Evolutionary conservation across 2,329 filamentous ascomycete species (phyloP).

Genomic region (Pyricularia sp.): DNA sequence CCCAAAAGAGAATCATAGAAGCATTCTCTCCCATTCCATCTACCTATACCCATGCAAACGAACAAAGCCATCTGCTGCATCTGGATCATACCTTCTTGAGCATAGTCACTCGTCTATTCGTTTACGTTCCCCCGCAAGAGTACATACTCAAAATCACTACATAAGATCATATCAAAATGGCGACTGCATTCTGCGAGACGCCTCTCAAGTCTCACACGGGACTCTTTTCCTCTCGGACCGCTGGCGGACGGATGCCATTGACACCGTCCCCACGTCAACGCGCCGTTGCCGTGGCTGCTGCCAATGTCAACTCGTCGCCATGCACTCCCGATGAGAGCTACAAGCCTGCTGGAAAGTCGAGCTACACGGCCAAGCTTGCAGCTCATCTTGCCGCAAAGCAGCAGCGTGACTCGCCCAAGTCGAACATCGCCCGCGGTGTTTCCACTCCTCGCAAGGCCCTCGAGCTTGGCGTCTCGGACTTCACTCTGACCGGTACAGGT

Average conservation of each 20-base stretch:
- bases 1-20: not conserved
- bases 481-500: conserved; percentile 76
- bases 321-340: conserved; percentile 53
- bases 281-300: conserved; percentile 31
- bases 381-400: conserved; percentile 59
- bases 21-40: not conserved
- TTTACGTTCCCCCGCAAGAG: not conserved
- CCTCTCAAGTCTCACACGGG: conserved; percentile 91
- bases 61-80: not conserved
- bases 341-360: conserved; percentile 51
- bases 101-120: not conserved
- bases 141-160: conserved; percentile 8
- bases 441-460: conserved; percentile 70
- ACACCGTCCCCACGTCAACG: conserved; percentile 75
- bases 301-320: conserved; percentile 54
- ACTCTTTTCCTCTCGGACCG: conserved; percentile 82
- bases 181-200: conserved; percentile 67
- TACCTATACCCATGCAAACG: not conserved
- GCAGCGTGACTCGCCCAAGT: conserved; percentile 85
- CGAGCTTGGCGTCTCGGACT: conserved; percentile 87
- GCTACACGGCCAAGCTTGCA: conserved; percentile 68
- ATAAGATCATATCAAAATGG: conserved; percentile 52
- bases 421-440: conserved; percentile 70
- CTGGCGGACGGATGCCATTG: conserved; percentile 86
- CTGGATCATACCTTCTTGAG: conserved; percentile 16